Percentiles rank a stretch among this genome's conserved stretches.
phyloP scores from a whole-genome alignment of 148 eudicot species.

The Amaranthus hypochondriacus region DNA sequence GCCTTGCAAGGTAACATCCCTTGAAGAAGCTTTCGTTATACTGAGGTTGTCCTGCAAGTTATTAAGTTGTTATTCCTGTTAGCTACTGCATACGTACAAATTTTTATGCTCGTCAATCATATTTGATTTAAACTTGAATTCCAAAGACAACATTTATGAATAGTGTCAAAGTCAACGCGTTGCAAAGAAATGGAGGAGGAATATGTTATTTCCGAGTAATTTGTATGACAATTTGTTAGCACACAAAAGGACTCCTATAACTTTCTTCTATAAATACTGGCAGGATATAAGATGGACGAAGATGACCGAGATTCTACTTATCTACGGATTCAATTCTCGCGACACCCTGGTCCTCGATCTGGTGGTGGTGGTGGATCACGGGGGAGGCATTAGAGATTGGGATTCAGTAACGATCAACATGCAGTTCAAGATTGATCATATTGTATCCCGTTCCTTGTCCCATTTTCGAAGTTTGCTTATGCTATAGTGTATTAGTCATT shows the following conservation, averaged over 20 bases:
- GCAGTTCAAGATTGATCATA: neutral
- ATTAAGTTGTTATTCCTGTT: neutral
- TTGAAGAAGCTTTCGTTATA: neutral
- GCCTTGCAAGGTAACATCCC: constrained; percentile 63
- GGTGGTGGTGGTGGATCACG: constrained; percentile 33
- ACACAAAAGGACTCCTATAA: neutral
- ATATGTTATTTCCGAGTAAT: too few relatives aligned
- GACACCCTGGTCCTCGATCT: constrained; percentile 61
- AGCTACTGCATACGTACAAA: neutral
- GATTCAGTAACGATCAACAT: neutral
- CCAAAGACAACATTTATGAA: neutral
- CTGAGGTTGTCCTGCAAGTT: neutral
- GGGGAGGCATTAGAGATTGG: constrained; percentile 41
- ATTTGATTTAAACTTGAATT: neutral
- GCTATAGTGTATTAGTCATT: neutral
- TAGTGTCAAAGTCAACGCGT: neutral
- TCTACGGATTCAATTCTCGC: constrained; percentile 67
- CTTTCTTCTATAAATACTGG: constrained; percentile 5
- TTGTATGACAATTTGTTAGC: neutral
- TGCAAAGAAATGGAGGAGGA: neutral
- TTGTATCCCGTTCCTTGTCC: neutral
- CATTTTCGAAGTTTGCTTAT: neutral
- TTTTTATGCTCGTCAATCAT: neutral
- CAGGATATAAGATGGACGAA: constrained; percentile 79
- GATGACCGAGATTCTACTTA: constrained; percentile 52